Evolutionary conservation across 2,329 filamentous ascomycete species (phyloP), one percentile per base, ranked within the genome.

Genomic region (Pyrenophora seminiperda): DNA sequence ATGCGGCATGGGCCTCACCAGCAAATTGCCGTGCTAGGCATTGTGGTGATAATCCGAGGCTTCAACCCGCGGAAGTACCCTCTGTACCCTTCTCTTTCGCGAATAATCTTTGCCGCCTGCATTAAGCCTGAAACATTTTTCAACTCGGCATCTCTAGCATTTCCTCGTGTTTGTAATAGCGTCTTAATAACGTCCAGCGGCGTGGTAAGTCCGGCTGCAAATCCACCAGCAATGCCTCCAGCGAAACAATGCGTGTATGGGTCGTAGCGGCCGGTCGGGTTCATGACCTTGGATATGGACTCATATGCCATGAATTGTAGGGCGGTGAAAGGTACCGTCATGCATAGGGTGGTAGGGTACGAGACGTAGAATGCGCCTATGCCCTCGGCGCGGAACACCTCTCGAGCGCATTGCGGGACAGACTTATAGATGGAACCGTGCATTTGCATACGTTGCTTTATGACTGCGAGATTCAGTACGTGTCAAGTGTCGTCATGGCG

Each of bases 371-470:
- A 99, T 47, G 94, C 93, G 42, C 86, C 83, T 37, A 97, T 74
- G 45, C 94, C 94, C 76, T 99, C 94, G 43, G 85, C 87, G 66
- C 82, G 85, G 77, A 96, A 96, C 54, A 99, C 88, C 61, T 90
- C 88, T 70, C 82, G 85, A 49, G 93, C 93, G 79, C 94, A 99
- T 71, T 97, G 88, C 48, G 82, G 73, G 76, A 97, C 87, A 17
- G 89, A 91, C 65, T 87, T 88, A 77, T 97, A 96, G 61, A 86
- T 86, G n/a, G 93, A 97, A 67, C 94, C 89, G 72, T 96, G 90
- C 52, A 99, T 89, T 75, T 99, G 94, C 94, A 99, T 99, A 66
- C 94, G 90, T 75, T 99, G 94, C 78, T 99, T 99, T 79, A 99
- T 96, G 55, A 99, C 94, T 97, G 67, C 22, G 15, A 36, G 24